phyloP scores from a whole-genome alignment of 768 basidiomycete genomes.

The Leucocoprinus birnbaumii region DNA sequence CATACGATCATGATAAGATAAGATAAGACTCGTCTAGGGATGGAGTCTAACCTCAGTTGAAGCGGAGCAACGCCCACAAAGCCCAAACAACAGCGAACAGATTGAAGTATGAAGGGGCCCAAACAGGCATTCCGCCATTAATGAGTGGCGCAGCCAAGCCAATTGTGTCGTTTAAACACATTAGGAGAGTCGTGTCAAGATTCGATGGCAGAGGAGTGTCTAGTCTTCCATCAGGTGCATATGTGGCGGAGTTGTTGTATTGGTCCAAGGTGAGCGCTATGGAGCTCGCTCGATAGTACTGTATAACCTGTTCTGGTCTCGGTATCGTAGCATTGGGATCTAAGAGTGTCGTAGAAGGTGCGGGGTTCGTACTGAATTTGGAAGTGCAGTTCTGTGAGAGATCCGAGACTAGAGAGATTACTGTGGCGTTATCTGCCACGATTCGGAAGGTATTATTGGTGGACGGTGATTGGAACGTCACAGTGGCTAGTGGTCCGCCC shows the following conservation, averaged over 20 bases:
- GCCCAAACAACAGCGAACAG: slow-evolving; percentile 1
- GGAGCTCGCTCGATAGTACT: slow-evolving; percentile 60
- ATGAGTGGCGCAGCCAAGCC: slow-evolving; percentile 17
- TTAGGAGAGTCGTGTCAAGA: slow-evolving; percentile 14
- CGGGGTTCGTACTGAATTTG: slow-evolving; percentile 25
- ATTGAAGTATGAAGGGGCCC: slow-evolving; percentile 2
- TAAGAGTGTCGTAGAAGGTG: slow-evolving; percentile 28
- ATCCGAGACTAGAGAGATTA: slow-evolving; percentile 34
- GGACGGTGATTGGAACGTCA: slow-evolving; percentile 35
- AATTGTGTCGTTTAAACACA: slow-evolving; percentile 20
- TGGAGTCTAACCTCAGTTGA: background rate
- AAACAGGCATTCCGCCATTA: slow-evolving; percentile 8
- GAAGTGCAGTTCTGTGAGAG: slow-evolving; percentile 42
- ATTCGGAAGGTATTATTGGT: slow-evolving; percentile 38
- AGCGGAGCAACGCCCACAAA: background rate
- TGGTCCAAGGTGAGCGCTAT: slow-evolving; percentile 53
- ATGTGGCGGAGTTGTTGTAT: slow-evolving; percentile 55
- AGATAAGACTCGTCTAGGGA: too few species aligned
- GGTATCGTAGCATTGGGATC: slow-evolving; percentile 16
- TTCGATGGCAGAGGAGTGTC: slow-evolving; percentile 14
- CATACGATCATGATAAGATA: too few species aligned
- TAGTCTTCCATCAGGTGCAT: slow-evolving; percentile 19
- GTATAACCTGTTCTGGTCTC: slow-evolving; percentile 46
- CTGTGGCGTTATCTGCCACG: slow-evolving; percentile 42
- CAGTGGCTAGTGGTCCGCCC: slow-evolving; percentile 39